These are phyloP conservation scores for Hypericum perforatum DNA, from an alignment of 345 rosid genomes.

Conservation along the genomic window DNA sequence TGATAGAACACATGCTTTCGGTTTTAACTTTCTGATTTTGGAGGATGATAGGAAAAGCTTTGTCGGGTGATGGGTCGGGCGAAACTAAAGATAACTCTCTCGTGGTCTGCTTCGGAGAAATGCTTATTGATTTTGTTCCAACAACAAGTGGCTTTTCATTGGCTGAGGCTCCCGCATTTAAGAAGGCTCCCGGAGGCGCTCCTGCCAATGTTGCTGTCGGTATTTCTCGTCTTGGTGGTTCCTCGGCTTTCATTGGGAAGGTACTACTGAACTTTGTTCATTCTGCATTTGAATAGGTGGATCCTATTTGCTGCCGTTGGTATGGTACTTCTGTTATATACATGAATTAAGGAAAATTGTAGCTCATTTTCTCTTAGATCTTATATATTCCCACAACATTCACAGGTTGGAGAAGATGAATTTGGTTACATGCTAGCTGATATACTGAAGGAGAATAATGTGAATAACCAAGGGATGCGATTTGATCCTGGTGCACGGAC, in stretches of 20 bases:
- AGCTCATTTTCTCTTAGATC: neutral
- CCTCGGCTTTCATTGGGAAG: conserved; percentile 4
- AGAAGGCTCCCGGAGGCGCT: conserved; percentile 29
- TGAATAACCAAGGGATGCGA: conserved; percentile 68
- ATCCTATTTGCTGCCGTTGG: too few relatives aligned
- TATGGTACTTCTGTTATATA: too few relatives aligned
- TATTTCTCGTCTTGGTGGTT: conserved; percentile 25
- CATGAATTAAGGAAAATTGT: too few relatives aligned
- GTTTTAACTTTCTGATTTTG: neutral
- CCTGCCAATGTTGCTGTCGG: too few relatives aligned
- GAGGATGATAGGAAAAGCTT: conserved; percentile 41
- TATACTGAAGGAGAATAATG: conserved; percentile 76
- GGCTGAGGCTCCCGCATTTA: conserved; percentile 84
- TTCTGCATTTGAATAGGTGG: too few relatives aligned
- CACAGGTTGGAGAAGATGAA: conserved; percentile 95
- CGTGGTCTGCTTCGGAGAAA: conserved; percentile 92
- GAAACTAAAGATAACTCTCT: conserved; percentile 43
- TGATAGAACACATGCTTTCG: too few relatives aligned
- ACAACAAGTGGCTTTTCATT: conserved; percentile 66
- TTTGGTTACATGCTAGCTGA: conserved; percentile 93
- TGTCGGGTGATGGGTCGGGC: conserved; percentile 31
- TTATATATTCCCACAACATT: conserved; percentile 11
- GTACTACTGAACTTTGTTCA: too few relatives aligned
- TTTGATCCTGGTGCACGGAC: conserved; percentile 91
- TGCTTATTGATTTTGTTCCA: conserved; percentile 94